Evolutionary conservation across 2,329 filamentous ascomycete species (phyloP).

Genomic region (Colletotrichum shisoi): DNA sequence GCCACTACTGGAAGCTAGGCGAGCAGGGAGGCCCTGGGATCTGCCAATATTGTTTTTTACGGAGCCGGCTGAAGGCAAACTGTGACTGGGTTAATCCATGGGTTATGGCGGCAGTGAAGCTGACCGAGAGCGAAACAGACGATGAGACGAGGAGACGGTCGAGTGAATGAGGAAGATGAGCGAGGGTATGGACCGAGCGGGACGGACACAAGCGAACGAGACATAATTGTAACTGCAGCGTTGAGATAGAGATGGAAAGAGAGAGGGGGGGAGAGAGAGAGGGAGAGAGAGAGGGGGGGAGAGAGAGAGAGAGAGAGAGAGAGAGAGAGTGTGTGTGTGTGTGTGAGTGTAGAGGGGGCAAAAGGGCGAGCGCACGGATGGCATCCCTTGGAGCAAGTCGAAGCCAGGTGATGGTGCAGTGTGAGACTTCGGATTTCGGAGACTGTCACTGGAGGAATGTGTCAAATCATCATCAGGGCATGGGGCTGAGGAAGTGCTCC

Average conservation of each 20-base stretch:
- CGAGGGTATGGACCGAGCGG: background rate
- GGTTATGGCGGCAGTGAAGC: slow-evolving; percentile 1
- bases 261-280: background rate
- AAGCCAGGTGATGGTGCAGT: background rate
- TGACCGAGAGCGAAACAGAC: slow-evolving; percentile 11
- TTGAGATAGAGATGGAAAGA: slow-evolving; percentile 2
- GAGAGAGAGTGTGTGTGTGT: no score
- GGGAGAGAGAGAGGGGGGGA: background rate
- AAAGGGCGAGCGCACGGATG: background rate
- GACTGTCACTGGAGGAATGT: slow-evolving; percentile 1
- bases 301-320: slow-evolving; percentile 4
- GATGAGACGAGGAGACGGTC: slow-evolving; percentile 10
- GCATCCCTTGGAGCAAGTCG: background rate
- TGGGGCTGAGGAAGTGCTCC: background rate
- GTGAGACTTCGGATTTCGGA: background rate
- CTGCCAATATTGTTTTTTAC: background rate
- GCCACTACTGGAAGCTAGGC: background rate
- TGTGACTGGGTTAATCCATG: background rate
- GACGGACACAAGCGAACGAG: background rate
- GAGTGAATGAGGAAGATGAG: background rate
- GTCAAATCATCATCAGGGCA: background rate
- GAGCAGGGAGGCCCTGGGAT: slow-evolving; percentile 12
- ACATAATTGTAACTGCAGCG: background rate
- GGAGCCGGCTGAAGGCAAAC: background rate
- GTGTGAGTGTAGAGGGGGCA: background rate